A percentile compares a stretch with the other conserved stretches of the same genome.
phyloP scores from a whole-genome alignment of 23 red algal genomes.

The Gracilaria caudata region DNA sequence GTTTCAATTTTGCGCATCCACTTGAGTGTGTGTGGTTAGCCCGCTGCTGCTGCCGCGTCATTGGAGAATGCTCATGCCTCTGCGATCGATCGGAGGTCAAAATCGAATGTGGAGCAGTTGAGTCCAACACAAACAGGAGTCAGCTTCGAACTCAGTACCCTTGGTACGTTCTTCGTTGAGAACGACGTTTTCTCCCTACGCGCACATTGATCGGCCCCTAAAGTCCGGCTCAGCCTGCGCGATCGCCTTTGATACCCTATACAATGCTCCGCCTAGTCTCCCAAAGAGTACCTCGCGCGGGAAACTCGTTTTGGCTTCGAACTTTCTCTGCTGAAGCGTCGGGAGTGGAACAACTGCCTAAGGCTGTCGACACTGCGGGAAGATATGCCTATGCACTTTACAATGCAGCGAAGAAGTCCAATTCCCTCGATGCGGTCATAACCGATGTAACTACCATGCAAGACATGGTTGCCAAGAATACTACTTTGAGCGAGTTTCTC shows the following conservation, averaged over 20 bases:
- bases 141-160: not conserved
- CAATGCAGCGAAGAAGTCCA: conserved; percentile 62
- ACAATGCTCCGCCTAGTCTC: conserved; percentile 16
- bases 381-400: conserved; percentile 81
- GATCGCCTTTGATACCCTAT: not conserved
- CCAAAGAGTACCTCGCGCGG: not conserved
- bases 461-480: conserved; percentile 9
- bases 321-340: conserved; percentile 17
- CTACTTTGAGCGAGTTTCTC: conserved; percentile 66
- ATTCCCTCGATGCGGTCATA: conserved; percentile 57
- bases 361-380: conserved; percentile 59
- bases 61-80: not conserved
- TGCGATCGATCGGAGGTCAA: not conserved
- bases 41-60: not conserved
- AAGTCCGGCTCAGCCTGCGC: not conserved
- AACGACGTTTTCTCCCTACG: not conserved
- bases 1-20: no score
- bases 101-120: not conserved
- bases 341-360: conserved; percentile 22
- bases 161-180: not conserved
- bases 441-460: conserved; percentile 68
- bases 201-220: not conserved
- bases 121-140: not conserved
- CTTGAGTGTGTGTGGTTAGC: conserved; percentile 5
- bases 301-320: conserved; percentile 15